Conservation (phyloP, 805 yeast species). For the Peterozyma xylosa region DNA sequence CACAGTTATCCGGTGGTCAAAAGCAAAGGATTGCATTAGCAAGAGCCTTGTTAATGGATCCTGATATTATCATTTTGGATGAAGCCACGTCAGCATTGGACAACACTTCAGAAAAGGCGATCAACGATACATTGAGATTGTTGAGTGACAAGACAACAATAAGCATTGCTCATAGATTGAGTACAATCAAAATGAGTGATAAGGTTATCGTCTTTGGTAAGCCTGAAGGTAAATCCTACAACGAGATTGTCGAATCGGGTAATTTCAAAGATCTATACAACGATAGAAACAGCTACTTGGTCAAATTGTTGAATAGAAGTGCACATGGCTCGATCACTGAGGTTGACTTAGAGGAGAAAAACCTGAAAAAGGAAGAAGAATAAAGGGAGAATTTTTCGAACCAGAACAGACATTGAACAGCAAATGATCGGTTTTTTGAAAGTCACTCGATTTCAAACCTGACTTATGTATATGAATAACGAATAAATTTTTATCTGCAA, state of each 20-base stretch:
- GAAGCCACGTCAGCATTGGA: slow-evolving; percentile 95
- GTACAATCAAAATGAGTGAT: slow-evolving; percentile 80
- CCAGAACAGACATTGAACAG: not conserved
- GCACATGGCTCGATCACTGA: slow-evolving; percentile 9
- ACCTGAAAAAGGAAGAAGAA: slow-evolving; percentile 1
- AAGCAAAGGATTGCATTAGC: slow-evolving; percentile 75
- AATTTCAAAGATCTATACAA: slow-evolving; percentile 42
- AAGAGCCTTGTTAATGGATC: slow-evolving; percentile 61
- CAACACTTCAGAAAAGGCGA: slow-evolving; percentile 78
- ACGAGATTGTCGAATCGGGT: slow-evolving; percentile 71
- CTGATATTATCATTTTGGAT: slow-evolving; percentile 64
- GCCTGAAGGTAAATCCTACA: slow-evolving; percentile 24
- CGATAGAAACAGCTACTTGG: slow-evolving; percentile 36
- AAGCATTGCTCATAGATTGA: slow-evolving; percentile 85
- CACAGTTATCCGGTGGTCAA: slow-evolving; percentile 59
- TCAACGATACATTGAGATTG: slow-evolving; percentile 59
- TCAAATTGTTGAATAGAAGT: slow-evolving; percentile 29
- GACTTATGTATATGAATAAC: no score
- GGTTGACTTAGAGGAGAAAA: slow-evolving; percentile 6
- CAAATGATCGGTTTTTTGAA: no score
- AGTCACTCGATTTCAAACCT: no score
- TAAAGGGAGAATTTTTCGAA: slow-evolving; percentile 33
- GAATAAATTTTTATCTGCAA: no score
- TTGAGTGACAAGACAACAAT: slow-evolving; percentile 64
- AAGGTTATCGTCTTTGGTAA: slow-evolving; percentile 69